Evolutionary conservation across 148 eudicot species (phyloP), one percentile per base, ranked within the genome.

Genomic region (Heliosperma pusillum): DNA sequence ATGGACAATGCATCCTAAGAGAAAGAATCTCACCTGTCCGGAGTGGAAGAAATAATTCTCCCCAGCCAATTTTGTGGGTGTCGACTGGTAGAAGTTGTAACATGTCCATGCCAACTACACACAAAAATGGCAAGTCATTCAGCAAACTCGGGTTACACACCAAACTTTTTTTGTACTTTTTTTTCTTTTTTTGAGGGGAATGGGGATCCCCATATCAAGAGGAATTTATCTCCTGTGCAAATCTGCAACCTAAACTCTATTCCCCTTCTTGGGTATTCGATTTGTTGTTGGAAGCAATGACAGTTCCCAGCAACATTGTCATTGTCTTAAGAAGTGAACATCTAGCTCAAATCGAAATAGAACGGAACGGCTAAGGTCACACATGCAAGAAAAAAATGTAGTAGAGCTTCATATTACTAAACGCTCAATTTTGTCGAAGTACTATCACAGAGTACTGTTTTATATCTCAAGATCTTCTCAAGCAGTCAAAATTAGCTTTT

Each of bases 1-100:
- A 70, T 53, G 45, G 44, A 42, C 3, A 16, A 17, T 26, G 42
- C 33, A 70, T 2, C 10, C 27, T 12, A 65, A 45, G 42, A 70
- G 52, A 57, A 63, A 3, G 70, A 27, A 80, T 73, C 71, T 67
- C 62, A 95, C 99, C 93, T 88, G 88, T 36, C 93, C 99, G 62
- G 86, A 50, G 77, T 83, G 72, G 76, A 92, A 96, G 78, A 88
- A 90, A 80, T 96, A 96, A 78, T 96, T 96, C 87, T 96, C 99
- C 79, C 99, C 97, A 26, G 97, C 97, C 82, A 96, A 85, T 81
- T 92, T 96, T 61, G 99, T 96, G 50, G 97, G 99, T 56, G 99
- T 92, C 26, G 91, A 90, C 83, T 92, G 97, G 80, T 96, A 96
- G 79, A 96, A 96, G 76, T 96, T 96, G 82, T 92, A 96, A 81